Evolutionary conservation across 495 filamentous ascomycete species (phyloP).

Genomic region (Bryoglossum gracile): DNA sequence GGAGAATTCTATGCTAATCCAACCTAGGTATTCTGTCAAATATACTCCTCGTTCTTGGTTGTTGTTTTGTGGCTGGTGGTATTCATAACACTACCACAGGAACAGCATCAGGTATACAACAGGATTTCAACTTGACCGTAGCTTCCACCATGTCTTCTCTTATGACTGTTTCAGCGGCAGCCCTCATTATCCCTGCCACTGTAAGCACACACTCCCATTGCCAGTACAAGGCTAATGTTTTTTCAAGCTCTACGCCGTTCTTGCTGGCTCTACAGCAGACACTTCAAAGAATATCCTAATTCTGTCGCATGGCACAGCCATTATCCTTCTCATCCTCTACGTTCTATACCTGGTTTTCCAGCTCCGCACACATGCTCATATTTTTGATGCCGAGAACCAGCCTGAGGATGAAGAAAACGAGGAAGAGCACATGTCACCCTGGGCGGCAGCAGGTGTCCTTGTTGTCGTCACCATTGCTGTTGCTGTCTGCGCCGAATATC

Average conservation of each 20-base stretch:
- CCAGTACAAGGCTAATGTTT: slow-evolving; percentile 20
- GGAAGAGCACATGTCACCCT: slow-evolving; percentile 56
- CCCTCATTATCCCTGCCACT: slow-evolving; percentile 87
- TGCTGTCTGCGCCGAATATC: slow-evolving; percentile 86
- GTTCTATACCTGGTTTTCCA: slow-evolving; percentile 89
- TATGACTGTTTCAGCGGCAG: slow-evolving; percentile 86
- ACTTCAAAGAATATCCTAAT: slow-evolving; percentile 62
- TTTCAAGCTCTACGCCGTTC: slow-evolving; percentile 16
- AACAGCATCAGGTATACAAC: slow-evolving; percentile 46
- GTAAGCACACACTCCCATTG: slow-evolving; percentile 48
- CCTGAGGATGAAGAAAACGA: slow-evolving; percentile 34
- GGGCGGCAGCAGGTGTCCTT: slow-evolving; percentile 65
- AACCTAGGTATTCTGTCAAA: slow-evolving; percentile 96
- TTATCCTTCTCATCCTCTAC: slow-evolving; percentile 85
- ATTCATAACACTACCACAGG: slow-evolving; percentile 45
- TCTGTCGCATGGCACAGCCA: slow-evolving; percentile 82
- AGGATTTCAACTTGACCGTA: slow-evolving; percentile 76
- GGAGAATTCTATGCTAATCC: too few relatives aligned
- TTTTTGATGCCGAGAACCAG: slow-evolving; percentile 65
- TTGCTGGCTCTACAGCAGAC: slow-evolving; percentile 26
- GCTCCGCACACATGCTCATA: slow-evolving; percentile 66
- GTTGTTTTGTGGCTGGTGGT: slow-evolving; percentile 92
- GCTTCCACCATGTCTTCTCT: slow-evolving; percentile 94
- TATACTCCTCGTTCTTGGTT: slow-evolving; percentile 87
- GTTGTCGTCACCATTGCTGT: slow-evolving; percentile 74